Evolutionary conservation across 495 filamentous ascomycete genomes (phyloP), one percentile per base, ranked within the genome.

Genomic region (Viridothelium virens): DNA sequence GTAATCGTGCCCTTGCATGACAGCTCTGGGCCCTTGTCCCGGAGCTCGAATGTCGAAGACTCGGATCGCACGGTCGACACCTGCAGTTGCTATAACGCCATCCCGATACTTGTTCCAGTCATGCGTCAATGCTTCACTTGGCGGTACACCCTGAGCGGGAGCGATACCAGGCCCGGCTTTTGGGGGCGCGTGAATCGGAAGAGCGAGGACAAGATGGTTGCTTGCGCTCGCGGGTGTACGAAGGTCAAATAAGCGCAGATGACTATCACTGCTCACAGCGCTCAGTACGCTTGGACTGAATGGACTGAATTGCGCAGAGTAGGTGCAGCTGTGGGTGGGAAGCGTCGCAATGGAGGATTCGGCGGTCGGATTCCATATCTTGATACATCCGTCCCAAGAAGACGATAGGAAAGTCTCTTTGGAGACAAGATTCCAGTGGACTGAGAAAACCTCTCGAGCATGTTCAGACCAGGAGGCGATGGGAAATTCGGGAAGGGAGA

Each of bases 41-140:
- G 89, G 85, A 63, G 83, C 86, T 31, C 95, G 82, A 64, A 96
- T 85, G 72, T 98, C 94, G 73, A 96, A 96, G 6, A 88, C 91
- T 62, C 94, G 85, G 66, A 98, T 88, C 1, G 86, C 77, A 18
- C 86, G 83, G 73, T 98, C 95, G n/a, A 97, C 94, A 61, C 94
- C 94, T 0, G 83, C 94, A 0, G 90, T 88, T 0, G 95, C 95
- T 50, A 98, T 74, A 25, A 96, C 80, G 0, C 85, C 87, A 38
- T 89, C 84, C 1, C 89, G 86, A 74, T 98, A 98, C 74, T 98
- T 98, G 76, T 98, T 98, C 95, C 95, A 97, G 77, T 98, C 94
- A 74, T 97, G 94, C 2, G 93, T 97, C 16, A 98, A 83, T 38
- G 88, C 83, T 79, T 98, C 94, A 18, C 83, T 80, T 0, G 88